Evolutionary conservation across 2,329 filamentous ascomycete species (phyloP), one percentile per base, ranked within the genome.

Genomic region (Pseudocercospora eumusae): DNA sequence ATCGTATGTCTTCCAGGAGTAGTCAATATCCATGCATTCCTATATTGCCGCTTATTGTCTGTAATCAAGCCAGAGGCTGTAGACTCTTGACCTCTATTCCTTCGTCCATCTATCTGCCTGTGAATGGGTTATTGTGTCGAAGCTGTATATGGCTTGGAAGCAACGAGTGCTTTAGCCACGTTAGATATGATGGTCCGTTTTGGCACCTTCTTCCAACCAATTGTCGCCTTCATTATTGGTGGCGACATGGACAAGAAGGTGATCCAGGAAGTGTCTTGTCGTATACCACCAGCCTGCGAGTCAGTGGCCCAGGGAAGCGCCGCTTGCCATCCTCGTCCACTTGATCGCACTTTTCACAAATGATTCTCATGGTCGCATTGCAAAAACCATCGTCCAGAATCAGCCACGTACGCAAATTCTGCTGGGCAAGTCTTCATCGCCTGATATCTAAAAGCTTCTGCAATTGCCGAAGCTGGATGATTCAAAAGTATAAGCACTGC

Each of bases 141-240:
- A 36, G 33, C 4, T 5, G 33, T 13, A 4, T 36, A 13, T 36
- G 11, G 18, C 44, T 47, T 47, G 44, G 21, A 47, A 47, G 13
- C 50, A 13, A 58, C 21, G 7, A 60, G 44, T n/a, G 44, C 27
- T 21, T 25, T 27, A 8, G 23, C 33, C 9, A 61, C 1, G n/a
- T 61, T 54, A 11, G 2, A 47, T 44, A 23, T 44, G 31, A 31
- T 57, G 21, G 3, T 25, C 55, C n/a, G n/a, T n/a, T n/a, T n/a
- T n/a, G 1, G n/a, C 31, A 7, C 52, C 45, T 21, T 47, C 47
- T 0, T 36, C 11, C 6, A 18, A 70, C 64, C 45, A 77, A 6
- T 52, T 23, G 3, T 25, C 9, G 5, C 13, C 8, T 9, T 57
- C 61, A 25, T 15, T 52, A 6, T 63, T 11, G 15, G 47, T 7